Conservation (phyloP, 495 filamentous ascomycete genomes). For the Podospora pseudopauciseta region DNA sequence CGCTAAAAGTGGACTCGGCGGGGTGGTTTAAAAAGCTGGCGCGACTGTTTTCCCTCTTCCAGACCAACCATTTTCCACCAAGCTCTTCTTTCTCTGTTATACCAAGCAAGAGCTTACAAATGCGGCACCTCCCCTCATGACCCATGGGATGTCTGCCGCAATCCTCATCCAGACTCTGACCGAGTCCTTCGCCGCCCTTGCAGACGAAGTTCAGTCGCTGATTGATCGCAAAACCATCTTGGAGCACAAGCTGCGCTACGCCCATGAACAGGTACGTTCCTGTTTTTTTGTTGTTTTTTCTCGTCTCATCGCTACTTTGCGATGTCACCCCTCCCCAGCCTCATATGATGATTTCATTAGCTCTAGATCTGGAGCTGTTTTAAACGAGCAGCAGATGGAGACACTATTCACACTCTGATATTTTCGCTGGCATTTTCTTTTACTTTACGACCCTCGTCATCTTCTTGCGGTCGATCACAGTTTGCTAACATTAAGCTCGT, state of each 20-base stretch:
- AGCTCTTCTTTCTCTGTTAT: neutral
- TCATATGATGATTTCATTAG: constrained; percentile 59
- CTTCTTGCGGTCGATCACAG: constrained; percentile 10
- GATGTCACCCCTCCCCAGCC: neutral
- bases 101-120: constrained; percentile 18
- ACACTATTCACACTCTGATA: constrained; percentile 40
- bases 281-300: constrained; percentile 13
- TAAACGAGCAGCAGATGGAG: constrained; percentile 45
- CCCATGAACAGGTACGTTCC: constrained; percentile 52
- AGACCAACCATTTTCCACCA: constrained; percentile 9
- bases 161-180: constrained; percentile 48
- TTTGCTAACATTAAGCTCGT: constrained; percentile 18
- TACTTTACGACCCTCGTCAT: constrained; percentile 18
- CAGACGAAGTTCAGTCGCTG: constrained; percentile 54
- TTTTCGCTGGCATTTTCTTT: constrained; percentile 27
- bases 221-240: constrained; percentile 53
- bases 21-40: constrained; percentile 12
- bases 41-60: constrained; percentile 12
- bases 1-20: constrained; percentile 5
- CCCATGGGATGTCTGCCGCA: constrained; percentile 40
- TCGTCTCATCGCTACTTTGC: constrained; percentile 8
- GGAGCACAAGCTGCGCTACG: constrained; percentile 56
- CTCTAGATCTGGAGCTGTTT: constrained; percentile 68
- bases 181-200: constrained; percentile 62
- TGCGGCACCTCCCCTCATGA: constrained; percentile 8